Evolutionary conservation across 306 rosid genomes (phyloP).

Genomic region (Geum urbanum): DNA sequence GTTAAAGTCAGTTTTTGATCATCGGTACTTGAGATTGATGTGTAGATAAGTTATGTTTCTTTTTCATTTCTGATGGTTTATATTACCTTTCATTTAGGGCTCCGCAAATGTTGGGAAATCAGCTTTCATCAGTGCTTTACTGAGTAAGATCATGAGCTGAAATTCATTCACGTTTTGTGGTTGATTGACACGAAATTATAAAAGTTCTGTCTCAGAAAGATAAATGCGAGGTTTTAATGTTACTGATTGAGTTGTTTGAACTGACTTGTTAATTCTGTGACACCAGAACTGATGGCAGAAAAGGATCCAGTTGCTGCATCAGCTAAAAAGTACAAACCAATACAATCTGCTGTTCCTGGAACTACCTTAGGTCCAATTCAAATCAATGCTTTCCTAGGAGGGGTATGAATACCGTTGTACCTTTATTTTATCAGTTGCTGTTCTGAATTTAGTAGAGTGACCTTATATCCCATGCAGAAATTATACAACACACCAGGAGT

Average conservation of each 20-base stretch:
- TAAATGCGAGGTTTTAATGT: slow-evolving; percentile 18
- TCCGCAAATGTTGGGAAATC: slow-evolving; percentile 98
- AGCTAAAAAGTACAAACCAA: slow-evolving; percentile 86
- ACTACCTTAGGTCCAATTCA: slow-evolving; percentile 92
- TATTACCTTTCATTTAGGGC: slow-evolving; percentile 43
- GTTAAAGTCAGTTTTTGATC: neutral
- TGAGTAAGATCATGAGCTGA: slow-evolving; percentile 52
- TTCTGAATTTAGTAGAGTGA: neutral
- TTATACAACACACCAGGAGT: slow-evolving; percentile 92
- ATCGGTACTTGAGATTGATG: neutral
- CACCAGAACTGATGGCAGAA: slow-evolving; percentile 62
- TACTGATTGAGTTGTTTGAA: slow-evolving; percentile 7
- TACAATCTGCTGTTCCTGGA: slow-evolving; percentile 99
- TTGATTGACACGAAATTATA: neutral
- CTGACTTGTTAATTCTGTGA: slow-evolving; percentile 24
- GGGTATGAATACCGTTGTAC: slow-evolving; percentile 55
- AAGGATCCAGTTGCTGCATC: slow-evolving; percentile 90
- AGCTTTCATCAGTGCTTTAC: slow-evolving; percentile 83
- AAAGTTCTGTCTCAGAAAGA: neutral
- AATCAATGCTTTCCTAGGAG: slow-evolving; percentile 88
- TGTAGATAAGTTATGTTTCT: neutral
- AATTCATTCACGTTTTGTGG: neutral
- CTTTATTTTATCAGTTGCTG: neutral
- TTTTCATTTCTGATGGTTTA: neutral
- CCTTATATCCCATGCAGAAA: slow-evolving; percentile 43